Base-by-base conservation (phyloP, 2,329 filamentous ascomycete genomes). In the Colletotrichum tanaceti region DNA sequence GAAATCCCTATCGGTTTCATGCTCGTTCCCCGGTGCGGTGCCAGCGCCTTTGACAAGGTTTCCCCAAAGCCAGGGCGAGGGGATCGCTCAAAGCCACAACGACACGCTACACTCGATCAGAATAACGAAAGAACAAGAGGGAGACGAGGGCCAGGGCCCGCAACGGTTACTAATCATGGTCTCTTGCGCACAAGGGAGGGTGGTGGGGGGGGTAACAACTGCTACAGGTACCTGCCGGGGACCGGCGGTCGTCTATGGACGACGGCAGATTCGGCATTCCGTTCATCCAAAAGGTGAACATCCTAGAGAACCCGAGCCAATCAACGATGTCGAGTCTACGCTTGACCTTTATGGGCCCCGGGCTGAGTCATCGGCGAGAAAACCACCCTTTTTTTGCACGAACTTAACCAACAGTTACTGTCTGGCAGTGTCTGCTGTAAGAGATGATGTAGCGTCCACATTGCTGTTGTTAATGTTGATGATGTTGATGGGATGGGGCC, bases 111-210 rank as follows among this genome's bases (percentile, higher is more conserved):
- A 38, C 52, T 38, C 13, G n/a, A n/a, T 38, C 50, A 20, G 58
- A 24, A 53, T 5, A 22, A 57, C 38, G 14, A 7, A 43, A 44
- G 13, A 20, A 24, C 35, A 32, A 18, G 38, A 57, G 28, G n/a
- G 39, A 44, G 46, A 52, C 20, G 46, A 43, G 24, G 39, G 39
- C n/a, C 35, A 49, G 39, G 20, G 4, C 18, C 22, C 38, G 47
- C 59, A 62, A 62, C 59, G 59, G 49, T 47, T 53, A 24, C 47
- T 62, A 54, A 24, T 4, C 58, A 47, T 38, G n/a, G 43, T 38
- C n/a, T 24, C n/a, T 24, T 22, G 28, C 9, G 10, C n/a, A 38
- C 20, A 24, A n/a, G 43, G 24, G n/a, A 35, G 22, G 32, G 9
- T 13, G 52, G 52, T 13, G 52, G 52, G 32, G n/a, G 28, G n/a